Percentiles rank a stretch among this genome's conserved stretches.
phyloP scores from a whole-genome alignment of 2,329 filamentous ascomycete species.

The Fusarium poae region DNA sequence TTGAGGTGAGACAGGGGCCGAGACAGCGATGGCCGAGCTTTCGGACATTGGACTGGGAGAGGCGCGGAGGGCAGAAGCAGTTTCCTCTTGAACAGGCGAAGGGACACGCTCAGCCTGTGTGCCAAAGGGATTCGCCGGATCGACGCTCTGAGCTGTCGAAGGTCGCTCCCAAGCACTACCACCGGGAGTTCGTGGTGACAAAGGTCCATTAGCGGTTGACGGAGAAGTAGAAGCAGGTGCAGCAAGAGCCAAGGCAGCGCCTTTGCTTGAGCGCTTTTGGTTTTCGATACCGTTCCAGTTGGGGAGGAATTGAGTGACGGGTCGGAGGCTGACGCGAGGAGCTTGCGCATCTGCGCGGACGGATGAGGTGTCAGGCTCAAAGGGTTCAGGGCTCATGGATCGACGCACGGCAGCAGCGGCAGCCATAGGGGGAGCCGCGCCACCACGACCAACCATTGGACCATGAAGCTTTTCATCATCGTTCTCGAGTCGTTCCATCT shows the following conservation, averaged over 20 bases:
- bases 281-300: slow-evolving; percentile 65
- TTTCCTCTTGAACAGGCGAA: slow-evolving; percentile 58
- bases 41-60: slow-evolving; percentile 55
- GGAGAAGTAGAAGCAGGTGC: slow-evolving; percentile 48
- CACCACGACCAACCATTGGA: slow-evolving; percentile 52
- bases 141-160: slow-evolving; percentile 59
- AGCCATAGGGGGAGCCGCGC: slow-evolving; percentile 22
- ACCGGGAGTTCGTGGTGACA: slow-evolving; percentile 49
- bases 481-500: slow-evolving; percentile 61
- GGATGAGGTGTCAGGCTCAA: slow-evolving; percentile 25
- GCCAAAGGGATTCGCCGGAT: slow-evolving; percentile 79
- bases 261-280: slow-evolving; percentile 66
- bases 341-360: slow-evolving; percentile 65
- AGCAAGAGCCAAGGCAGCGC: slow-evolving; percentile 57
- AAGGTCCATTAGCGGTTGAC: slow-evolving; percentile 37
- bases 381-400: slow-evolving; percentile 31
- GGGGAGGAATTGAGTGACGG: slow-evolving; percentile 85
- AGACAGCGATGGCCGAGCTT: slow-evolving; percentile 26
- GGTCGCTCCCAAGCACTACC: slow-evolving; percentile 64
- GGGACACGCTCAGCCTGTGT: slow-evolving; percentile 67
- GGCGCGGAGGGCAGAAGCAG: slow-evolving; percentile 32
- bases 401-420: slow-evolving; percentile 24
- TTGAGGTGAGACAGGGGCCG: slow-evolving; percentile 33
- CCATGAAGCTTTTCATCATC: slow-evolving; percentile 75
- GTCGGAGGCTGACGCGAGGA: slow-evolving; percentile 86